Percentiles rank a stretch among this genome's conserved stretches.
Conservation (phyloP, 495 filamentous ascomycete species). For the Staphylotrichum longicolle region DNA sequence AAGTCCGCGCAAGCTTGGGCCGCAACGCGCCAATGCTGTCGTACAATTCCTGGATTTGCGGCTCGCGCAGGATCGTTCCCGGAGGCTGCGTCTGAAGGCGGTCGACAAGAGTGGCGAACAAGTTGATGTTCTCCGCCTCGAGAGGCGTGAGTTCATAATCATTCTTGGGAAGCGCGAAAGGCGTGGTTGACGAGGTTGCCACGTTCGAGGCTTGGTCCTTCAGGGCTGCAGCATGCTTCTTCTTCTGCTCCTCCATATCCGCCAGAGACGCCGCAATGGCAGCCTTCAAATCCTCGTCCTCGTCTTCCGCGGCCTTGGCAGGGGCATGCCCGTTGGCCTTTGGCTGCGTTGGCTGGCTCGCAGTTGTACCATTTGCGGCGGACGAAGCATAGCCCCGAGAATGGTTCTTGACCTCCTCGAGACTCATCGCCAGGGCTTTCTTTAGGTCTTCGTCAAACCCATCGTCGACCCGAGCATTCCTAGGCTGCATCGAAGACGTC, state of each 20-base stretch:
- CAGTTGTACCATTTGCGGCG: slow-evolving; percentile 32
- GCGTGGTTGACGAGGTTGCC: slow-evolving; percentile 39
- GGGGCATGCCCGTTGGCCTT: slow-evolving; percentile 43
- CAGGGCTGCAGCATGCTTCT: slow-evolving; percentile 74
- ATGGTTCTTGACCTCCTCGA: slow-evolving; percentile 82
- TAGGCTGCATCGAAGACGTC: slow-evolving; percentile 73
- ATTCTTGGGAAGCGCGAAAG: slow-evolving; percentile 66
- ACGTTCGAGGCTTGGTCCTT: slow-evolving; percentile 64
- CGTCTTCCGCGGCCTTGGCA: slow-evolving; percentile 61
- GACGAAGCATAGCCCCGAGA: slow-evolving; percentile 45
- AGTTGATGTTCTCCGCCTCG: slow-evolving; percentile 95
- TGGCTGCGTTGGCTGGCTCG: slow-evolving; percentile 25
- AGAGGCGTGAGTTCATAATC: slow-evolving; percentile 93
- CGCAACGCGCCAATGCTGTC: slow-evolving; percentile 90
- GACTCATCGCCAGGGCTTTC: slow-evolving; percentile 88
- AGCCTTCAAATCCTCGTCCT: slow-evolving; percentile 91
- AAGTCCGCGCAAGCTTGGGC: slow-evolving; percentile 91
- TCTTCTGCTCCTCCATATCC: slow-evolving; percentile 98
- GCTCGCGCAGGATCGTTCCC: slow-evolving; percentile 90
- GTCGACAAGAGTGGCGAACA: slow-evolving; percentile 93
- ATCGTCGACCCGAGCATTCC: slow-evolving; percentile 78
- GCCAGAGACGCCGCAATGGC: slow-evolving; percentile 94
- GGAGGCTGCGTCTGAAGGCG: slow-evolving; percentile 92
- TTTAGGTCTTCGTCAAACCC: slow-evolving; percentile 92
- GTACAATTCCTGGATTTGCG: slow-evolving; percentile 96